Percentiles rank a stretch among this genome's conserved stretches.
These are phyloP conservation scores for Hygrophorus pudorinus DNA, from an alignment of 768 basidiomycete genomes.

Conservation along the genomic window DNA sequence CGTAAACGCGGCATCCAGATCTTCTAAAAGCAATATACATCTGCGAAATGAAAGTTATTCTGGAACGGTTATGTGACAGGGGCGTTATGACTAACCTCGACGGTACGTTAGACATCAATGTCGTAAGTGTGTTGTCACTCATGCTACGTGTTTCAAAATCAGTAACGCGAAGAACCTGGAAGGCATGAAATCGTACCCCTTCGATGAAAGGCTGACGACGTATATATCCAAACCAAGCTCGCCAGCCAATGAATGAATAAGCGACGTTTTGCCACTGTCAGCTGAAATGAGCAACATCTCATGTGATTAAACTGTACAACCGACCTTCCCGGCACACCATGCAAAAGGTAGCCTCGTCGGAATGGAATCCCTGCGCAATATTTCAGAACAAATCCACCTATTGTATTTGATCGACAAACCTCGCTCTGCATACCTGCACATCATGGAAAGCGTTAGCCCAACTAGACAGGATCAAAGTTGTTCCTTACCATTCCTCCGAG, in stretches of 20 bases:
- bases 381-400: conserved; percentile 11
- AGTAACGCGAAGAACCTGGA: conserved; percentile 7
- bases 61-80: conserved; percentile 7
- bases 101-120: conserved; percentile 83
- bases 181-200: conserved; percentile 47
- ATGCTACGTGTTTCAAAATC: conserved; percentile 39
- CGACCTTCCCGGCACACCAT: conserved; percentile 81
- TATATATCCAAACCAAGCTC: conserved; percentile 87
- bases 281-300: conserved; percentile 10
- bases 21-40: conserved; percentile 89
- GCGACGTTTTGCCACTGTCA: conserved; percentile 71
- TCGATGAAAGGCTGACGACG: conserved; percentile 79
- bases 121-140: conserved; percentile 83
- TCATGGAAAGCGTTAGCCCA: conserved; percentile 11
- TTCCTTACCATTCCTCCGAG: conserved; percentile 74
- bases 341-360: conserved; percentile 74
- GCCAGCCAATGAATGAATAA: conserved; percentile 78
- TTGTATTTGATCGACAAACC: conserved; percentile 31
- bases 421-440: conserved; percentile 77
- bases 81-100: conserved; percentile 40
- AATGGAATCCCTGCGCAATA: conserved; percentile 64
- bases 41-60: conserved; percentile 25
- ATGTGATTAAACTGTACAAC: conserved; percentile 10
- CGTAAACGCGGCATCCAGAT: conserved; percentile 88
- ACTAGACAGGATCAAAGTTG: conserved; percentile 10